Percentiles rank a stretch among this genome's conserved stretches.
phyloP scores from a whole-genome alignment of 2,329 filamentous ascomycete genomes.

The Coniochaeta sp. region DNA sequence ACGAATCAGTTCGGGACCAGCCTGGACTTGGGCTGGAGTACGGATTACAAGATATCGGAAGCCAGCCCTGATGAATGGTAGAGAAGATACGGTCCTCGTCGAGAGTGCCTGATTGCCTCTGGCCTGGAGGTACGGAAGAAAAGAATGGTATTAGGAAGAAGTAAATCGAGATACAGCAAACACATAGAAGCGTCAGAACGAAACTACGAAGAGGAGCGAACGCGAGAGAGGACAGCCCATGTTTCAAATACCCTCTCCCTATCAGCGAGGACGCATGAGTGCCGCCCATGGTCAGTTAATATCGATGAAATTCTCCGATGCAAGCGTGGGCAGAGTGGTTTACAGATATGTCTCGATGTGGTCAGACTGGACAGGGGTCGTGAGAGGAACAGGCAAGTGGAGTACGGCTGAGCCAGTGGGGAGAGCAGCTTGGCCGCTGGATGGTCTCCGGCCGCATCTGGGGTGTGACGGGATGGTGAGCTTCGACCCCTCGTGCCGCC shows the following conservation, averaged over 20 bases:
- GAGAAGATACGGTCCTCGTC: background rate
- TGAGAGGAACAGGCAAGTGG: background rate
- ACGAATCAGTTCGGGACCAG: background rate
- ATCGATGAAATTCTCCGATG: constrained; percentile 2
- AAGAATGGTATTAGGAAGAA: background rate
- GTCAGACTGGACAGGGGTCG: background rate
- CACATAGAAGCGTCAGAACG: background rate
- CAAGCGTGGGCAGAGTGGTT: background rate
- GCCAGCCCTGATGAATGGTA: background rate
- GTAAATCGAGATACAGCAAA: background rate
- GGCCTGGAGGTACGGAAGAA: background rate
- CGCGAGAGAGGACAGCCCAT: background rate
- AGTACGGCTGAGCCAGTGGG: background rate
- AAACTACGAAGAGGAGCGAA: background rate
- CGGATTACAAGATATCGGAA: background rate
- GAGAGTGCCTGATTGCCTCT: background rate
- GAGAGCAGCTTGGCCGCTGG: constrained; percentile 1
- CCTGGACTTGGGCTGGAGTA: background rate
- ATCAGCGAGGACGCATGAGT: background rate
- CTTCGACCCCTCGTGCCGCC: background rate
- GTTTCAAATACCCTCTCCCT: background rate
- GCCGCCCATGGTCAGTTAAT: constrained; percentile 1
- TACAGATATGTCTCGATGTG: constrained; percentile 1
- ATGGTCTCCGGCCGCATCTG: constrained; percentile 1
- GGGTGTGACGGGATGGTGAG: constrained; percentile 1